Conservation (phyloP, 805 yeast genomes). For the Myxozyma neotropica region DNA sequence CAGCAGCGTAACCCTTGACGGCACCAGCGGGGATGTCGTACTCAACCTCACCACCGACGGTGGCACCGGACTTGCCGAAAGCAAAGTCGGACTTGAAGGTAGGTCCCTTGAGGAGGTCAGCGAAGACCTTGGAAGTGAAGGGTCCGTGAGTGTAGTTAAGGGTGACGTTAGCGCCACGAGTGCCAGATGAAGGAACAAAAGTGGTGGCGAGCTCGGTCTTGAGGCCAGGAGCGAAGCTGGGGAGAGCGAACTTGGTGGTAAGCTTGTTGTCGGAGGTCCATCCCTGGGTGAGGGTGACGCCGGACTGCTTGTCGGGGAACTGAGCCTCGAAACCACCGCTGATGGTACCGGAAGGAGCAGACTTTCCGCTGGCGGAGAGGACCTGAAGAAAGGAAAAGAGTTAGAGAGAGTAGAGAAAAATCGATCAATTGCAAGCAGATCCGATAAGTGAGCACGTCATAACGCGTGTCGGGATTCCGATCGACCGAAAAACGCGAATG, state of each 20-base stretch:
- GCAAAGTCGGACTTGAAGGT: conserved; percentile 93
- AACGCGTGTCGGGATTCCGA: too few species aligned
- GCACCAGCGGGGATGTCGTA: conserved; percentile 93
- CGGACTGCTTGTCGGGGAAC: conserved; percentile 88
- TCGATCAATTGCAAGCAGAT: not conserved
- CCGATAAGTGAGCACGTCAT: too few species aligned
- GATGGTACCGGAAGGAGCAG: conserved; percentile 75
- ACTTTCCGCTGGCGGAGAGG: conserved; percentile 91
- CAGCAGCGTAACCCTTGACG: conserved; percentile 91
- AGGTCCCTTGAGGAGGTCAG: conserved; percentile 94
- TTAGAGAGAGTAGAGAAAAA: not conserved
- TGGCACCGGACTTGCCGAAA: conserved; percentile 93
- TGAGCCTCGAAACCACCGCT: conserved; percentile 89
- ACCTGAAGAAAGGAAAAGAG: conserved; percentile 38
- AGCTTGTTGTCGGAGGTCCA: conserved; percentile 94
- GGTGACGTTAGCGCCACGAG: conserved; percentile 87
- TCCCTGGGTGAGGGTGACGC: conserved; percentile 93
- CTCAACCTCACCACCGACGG: conserved; percentile 96
- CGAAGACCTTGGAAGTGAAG: conserved; percentile 90
- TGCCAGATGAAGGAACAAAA: conserved; percentile 75
- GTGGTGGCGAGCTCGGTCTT: conserved; percentile 89
- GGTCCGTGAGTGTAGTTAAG: conserved; percentile 89
- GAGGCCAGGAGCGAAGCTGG: conserved; percentile 87
- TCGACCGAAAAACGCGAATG: too few species aligned
- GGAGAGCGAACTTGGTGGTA: conserved; percentile 89